These are phyloP conservation scores for Cydonia oblonga DNA, from an alignment of 331 rosid genomes.

Conservation along the genomic window DNA sequence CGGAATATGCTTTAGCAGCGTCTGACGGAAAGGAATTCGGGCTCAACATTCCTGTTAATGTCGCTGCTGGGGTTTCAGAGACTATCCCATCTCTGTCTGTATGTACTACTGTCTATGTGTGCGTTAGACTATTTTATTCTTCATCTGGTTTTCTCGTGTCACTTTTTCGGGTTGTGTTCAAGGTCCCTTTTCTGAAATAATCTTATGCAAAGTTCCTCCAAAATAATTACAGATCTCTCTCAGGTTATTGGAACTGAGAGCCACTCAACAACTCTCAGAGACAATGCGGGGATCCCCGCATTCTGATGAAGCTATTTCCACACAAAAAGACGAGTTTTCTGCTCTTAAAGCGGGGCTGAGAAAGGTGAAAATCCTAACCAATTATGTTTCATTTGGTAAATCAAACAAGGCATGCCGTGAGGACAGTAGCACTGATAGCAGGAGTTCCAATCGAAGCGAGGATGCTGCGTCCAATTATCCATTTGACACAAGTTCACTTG, in stretches of 20 bases:
- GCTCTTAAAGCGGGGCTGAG: constrained; percentile 95
- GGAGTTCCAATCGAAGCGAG: constrained; percentile 77
- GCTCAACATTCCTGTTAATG: constrained; percentile 40
- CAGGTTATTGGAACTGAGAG: constrained; percentile 69
- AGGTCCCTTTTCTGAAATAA: neutral
- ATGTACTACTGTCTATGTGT: constrained; percentile 2
- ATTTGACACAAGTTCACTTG: constrained; percentile 79
- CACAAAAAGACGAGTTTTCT: constrained; percentile 82
- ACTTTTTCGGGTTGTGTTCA: neutral
- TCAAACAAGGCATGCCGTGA: constrained; percentile 56
- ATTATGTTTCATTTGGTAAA: constrained; percentile 65
- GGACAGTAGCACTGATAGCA: constrained; percentile 67
- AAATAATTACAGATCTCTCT: constrained; percentile 54
- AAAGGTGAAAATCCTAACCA: constrained; percentile 75
- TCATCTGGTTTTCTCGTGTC: neutral
- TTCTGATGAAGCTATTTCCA: constrained; percentile 35
- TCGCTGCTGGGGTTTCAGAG: neutral
- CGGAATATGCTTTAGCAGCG: constrained; percentile 54
- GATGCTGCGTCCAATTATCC: constrained; percentile 80
- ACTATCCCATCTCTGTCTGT: constrained; percentile 19
- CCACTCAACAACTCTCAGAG: constrained; percentile 51
- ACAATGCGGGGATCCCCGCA: constrained; percentile 46
- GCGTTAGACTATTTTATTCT: neutral
- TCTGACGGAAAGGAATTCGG: constrained; percentile 56
- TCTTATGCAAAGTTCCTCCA: neutral